These are phyloP conservation scores for Panicum hallii DNA, from an alignment of 202 grass and related monocot species.

Conservation along the genomic window DNA sequence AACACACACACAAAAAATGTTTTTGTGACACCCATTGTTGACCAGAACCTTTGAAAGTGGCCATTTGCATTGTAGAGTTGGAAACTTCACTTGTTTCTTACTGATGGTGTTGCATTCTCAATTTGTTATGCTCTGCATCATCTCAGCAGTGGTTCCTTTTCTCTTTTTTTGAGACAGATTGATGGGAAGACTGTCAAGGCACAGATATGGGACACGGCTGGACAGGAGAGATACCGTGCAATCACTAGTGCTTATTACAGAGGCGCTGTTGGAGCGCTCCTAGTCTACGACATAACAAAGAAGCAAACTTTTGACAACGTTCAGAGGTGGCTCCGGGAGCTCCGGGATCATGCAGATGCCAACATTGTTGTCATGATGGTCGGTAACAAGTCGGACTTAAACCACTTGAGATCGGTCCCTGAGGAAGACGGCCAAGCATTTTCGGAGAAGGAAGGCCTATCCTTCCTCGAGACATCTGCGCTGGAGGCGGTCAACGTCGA, in stretches of 20 bases:
- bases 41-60: neutral
- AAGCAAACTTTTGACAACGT: conserved; percentile 87
- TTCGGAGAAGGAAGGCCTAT: conserved; percentile 73
- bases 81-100: neutral
- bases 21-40: neutral
- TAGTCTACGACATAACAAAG: conserved; percentile 91
- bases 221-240: conserved; percentile 90
- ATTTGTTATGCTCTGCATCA: neutral
- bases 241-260: conserved; percentile 96
- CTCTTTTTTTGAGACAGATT: conserved; percentile 49
- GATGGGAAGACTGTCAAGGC: conserved; percentile 89
- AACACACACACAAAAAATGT: too few species aligned
- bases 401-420: conserved; percentile 72
- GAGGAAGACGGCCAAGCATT: conserved; percentile 60
- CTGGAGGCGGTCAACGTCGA: conserved; percentile 79
- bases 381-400: conserved; percentile 82
- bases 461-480: conserved; percentile 91
- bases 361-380: conserved; percentile 90
- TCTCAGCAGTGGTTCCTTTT: conserved; percentile 11
- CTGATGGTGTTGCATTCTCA: neutral
- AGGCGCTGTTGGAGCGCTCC: conserved; percentile 75
- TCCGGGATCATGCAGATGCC: conserved; percentile 83
- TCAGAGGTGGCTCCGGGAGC: conserved; percentile 85
- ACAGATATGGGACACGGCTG: conserved; percentile 95
- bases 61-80: neutral